These are phyloP conservation scores for Schizochytrium sp. DNA, from an alignment of 108 stramenopile species.

Conservation along the genomic window DNA sequence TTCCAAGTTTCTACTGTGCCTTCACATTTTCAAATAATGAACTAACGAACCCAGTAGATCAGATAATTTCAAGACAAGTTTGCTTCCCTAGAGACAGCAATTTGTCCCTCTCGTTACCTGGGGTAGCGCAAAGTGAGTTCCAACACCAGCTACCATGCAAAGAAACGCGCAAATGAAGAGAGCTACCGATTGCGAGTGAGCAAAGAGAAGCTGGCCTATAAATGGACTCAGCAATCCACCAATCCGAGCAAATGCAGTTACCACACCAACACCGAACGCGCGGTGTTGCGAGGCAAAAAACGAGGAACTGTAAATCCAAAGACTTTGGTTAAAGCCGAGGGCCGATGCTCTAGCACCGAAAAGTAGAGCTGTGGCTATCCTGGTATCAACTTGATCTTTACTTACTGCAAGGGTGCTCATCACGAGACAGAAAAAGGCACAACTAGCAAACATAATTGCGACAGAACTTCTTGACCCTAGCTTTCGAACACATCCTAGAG, in stretches of 20 bases:
- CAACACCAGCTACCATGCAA: background rate
- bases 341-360: conserved; percentile 9
- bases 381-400: background rate
- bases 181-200: background rate
- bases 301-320: conserved; percentile 21
- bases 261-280: background rate
- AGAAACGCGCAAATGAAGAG: background rate
- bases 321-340: conserved; percentile 18
- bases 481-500: background rate
- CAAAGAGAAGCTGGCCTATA: conserved; percentile 6
- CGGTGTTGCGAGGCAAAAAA: background rate
- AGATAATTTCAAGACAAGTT: background rate
- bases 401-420: background rate
- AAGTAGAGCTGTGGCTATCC: background rate
- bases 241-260: conserved; percentile 6
- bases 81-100: background rate
- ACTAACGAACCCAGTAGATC: too few relatives aligned
- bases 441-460: background rate
- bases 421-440: background rate
- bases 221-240: background rate
- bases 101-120: background rate
- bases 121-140: background rate
- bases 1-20: too few relatives aligned
- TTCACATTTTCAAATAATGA: too few relatives aligned
- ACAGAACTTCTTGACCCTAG: background rate